Percentiles rank a stretch among this genome's conserved stretches.
Evolutionary conservation across 495 filamentous ascomycete genomes (phyloP).

Genomic region (Penicillium canariense): DNA sequence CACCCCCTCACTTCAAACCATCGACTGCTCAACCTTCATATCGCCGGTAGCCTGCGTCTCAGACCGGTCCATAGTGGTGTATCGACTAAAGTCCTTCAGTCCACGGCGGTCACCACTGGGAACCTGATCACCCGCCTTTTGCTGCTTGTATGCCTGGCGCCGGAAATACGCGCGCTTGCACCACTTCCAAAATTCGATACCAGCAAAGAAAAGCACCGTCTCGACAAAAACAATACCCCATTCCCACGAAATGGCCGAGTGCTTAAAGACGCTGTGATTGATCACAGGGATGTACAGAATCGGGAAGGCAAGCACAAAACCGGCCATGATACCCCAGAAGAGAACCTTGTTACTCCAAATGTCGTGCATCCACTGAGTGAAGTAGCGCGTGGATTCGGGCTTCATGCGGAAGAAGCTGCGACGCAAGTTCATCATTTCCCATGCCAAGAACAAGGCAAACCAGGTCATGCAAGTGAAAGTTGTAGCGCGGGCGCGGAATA

Average conservation of each 20-base stretch:
- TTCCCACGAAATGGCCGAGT: conserved; percentile 69
- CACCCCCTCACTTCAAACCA: conserved; percentile 23
- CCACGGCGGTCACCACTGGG: conserved; percentile 14
- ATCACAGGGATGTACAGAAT: conserved; percentile 70
- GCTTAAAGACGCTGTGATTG: conserved; percentile 68
- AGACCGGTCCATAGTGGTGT: conserved; percentile 41
- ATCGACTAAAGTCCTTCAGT: conserved; percentile 35
- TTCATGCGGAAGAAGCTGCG: conserved; percentile 68
- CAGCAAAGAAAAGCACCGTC: conserved; percentile 59
- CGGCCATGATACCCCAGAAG: conserved; percentile 65
- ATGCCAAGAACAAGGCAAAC: conserved; percentile 71
- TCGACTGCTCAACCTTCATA: conserved; percentile 32
- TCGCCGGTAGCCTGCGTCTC: conserved; percentile 34
- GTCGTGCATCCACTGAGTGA: conserved; percentile 57
- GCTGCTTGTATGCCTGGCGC: conserved; percentile 22
- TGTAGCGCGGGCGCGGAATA: conserved; percentile 70
- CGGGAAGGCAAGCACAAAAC: conserved; percentile 70
- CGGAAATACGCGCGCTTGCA: conserved; percentile 56
- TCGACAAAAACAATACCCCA: conserved; percentile 64
- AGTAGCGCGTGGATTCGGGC: conserved; percentile 49
- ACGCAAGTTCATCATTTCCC: conserved; percentile 70
- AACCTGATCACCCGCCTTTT: conserved; percentile 8
- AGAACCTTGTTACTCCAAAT: conserved; percentile 72
- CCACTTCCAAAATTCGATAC: conserved; percentile 68
- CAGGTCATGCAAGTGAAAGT: conserved; percentile 72